Base-by-base conservation (phyloP, 768 basidiomycete species). In the Fibroporia radiculosa region DNA sequence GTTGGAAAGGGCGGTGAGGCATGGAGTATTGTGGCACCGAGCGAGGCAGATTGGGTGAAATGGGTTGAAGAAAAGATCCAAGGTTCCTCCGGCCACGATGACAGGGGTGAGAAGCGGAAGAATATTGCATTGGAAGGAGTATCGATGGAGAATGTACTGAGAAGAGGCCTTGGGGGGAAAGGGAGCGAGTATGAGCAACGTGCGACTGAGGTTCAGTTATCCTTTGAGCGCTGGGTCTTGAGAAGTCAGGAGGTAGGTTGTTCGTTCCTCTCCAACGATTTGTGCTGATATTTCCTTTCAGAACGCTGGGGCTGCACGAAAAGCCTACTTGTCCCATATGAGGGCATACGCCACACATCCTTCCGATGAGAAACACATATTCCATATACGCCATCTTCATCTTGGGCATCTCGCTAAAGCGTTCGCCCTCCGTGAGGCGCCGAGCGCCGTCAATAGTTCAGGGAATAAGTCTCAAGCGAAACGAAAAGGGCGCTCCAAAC, bases 331-430 rank as follows among this genome's bases (percentile, higher is more conserved):
- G 27, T 96, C 95, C 0, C 92, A 95, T 62, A 81, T 97, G 70
- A 78, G 95, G 43, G 96, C 96, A 0, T 99, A 98, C 63, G 85
- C 96, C 24, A 99, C 96, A 0, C 96, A 99, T 66, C 93, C 96
- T 0, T 77, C 86, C 13, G 81, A 83, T 48, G 96, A 98, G 63
- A 99, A 98, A 58, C 82, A 91, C 52, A 89, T 98, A 42, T 99
- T 99, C 71, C 93, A 98, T 63, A 82, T 97, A 48, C 85, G 86
- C 13, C 80, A 95, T 59, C 73, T 98, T 7, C 96, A 99, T 59
- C 75, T 96, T 34, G 96, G 96, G 1, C 96, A 99, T 68, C 66
- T 91, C 36, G 91, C 93, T 13, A 93, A 95, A 63, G 79, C 91
- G 1, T 95, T 95, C 56, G 88, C 87, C 1, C 70, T 93, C 51